A percentile compares a stretch with the other conserved stretches of the same genome.
These are phyloP conservation scores for Rhizoctonia solani DNA, from an alignment of 1,284 basidiomycete species.

Conservation along the genomic window DNA sequence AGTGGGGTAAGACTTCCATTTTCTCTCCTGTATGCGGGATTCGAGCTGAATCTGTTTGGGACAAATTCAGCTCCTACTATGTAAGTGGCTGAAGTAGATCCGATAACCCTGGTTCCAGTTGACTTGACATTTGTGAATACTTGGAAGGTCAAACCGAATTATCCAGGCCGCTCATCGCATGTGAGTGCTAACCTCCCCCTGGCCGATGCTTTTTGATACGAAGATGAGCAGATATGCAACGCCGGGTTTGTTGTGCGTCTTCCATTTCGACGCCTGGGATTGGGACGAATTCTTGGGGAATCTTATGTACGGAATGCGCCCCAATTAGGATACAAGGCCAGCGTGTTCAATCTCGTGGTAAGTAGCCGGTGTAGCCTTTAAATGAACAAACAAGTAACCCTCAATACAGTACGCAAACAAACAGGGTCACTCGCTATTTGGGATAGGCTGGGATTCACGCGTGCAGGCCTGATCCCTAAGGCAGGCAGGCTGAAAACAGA, in stretches of 20 bases:
- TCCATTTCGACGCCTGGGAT: conserved; percentile 65
- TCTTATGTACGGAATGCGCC: conserved; percentile 86
- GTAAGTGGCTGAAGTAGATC: conserved; percentile 51
- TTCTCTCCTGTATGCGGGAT: conserved; percentile 41
- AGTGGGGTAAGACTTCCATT: conserved; percentile 81
- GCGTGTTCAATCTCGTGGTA: conserved; percentile 94
- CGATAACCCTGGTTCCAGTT: no score
- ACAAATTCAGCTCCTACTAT: conserved; percentile 62
- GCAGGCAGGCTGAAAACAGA: conserved; percentile 77
- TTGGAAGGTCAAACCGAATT: conserved; percentile 82
- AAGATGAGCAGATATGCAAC: conserved; percentile 70
- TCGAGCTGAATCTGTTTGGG: conserved; percentile 30
- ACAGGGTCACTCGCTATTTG: conserved; percentile 66
- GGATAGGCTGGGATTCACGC: conserved; percentile 82
- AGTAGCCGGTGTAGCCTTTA: conserved; percentile 53
- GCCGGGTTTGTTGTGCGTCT: conserved; percentile 87
- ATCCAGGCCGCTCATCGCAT: conserved; percentile 91
- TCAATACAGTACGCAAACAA: conserved; percentile 50
- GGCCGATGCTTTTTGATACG: not conserved
- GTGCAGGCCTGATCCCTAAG: conserved; percentile 81
- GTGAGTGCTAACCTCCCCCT: conserved; percentile 53
- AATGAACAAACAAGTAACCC: conserved; percentile 46
- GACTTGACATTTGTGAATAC: conserved; percentile 30
- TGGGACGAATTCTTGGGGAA: conserved; percentile 74
- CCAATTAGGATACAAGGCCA: conserved; percentile 77